These are phyloP conservation scores for Kitagawia praeruptora DNA, from an alignment of 129 eudicot genomes.

Conservation along the genomic window DNA sequence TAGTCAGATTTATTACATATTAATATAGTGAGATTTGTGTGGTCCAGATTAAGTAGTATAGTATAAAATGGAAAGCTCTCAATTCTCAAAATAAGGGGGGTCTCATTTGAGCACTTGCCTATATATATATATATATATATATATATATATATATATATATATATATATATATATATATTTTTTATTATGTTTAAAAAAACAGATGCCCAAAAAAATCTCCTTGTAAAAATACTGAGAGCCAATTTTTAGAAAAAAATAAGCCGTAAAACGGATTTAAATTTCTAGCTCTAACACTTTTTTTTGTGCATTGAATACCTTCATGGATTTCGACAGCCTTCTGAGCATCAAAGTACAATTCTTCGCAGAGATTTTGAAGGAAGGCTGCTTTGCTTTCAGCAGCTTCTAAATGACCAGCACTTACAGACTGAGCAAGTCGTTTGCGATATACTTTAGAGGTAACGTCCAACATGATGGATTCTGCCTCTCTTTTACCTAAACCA, in stretches of 20 bases:
- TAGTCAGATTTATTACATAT: too few species aligned
- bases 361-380: constrained; percentile 87
- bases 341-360: constrained; percentile 70
- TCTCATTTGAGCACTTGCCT: too few species aligned
- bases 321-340: constrained; percentile 83
- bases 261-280: background rate
- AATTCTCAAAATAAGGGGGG: too few species aligned
- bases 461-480: constrained; percentile 67
- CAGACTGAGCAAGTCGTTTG: constrained; percentile 69
- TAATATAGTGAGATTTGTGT: too few species aligned
- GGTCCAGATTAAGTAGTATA: too few species aligned
- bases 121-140: too few species aligned
- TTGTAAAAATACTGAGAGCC: background rate
- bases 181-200: background rate
- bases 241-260: background rate
- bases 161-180: too few species aligned
- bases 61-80: too few species aligned
- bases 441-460: constrained; percentile 77
- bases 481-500: constrained; percentile 86
- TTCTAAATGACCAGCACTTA: constrained; percentile 61
- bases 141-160: too few species aligned
- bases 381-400: constrained; percentile 95
- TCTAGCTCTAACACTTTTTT: background rate
- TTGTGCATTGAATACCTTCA: constrained; percentile 46
- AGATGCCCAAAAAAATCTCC: background rate